Evolutionary conservation across 495 filamentous ascomycete genomes (phyloP), one percentile per base, ranked within the genome.

Genomic region (Talaromyces nanjingensis): DNA sequence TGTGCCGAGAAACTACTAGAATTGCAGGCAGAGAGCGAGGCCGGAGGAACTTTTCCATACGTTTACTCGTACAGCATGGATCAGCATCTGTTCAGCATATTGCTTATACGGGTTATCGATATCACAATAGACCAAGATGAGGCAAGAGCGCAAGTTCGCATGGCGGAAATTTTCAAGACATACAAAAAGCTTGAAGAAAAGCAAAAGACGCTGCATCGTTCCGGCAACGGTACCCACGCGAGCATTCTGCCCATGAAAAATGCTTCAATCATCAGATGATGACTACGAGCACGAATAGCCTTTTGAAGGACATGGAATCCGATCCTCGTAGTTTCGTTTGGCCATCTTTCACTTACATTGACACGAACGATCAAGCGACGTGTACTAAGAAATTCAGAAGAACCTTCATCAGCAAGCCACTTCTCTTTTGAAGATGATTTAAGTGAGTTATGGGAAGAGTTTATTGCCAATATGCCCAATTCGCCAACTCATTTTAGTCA

Each of bases 161-260:
- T 27, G 54, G 11, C 7, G 22, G 27, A 25, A 14, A 25, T 16
- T 25, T 31, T 57, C 24, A 16, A 25, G 24, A 57, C 22, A 25
- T 57, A 7, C 16, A 57, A 9, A 16, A 57, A 27, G 16, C 54
- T 31, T 27, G 76, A 57, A 31, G 54, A 57, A 57, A 31, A 57
- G 14, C 54, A 57, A 12, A 31, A n/a, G 16, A 27, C 54, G 22
- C 54, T 57, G 27, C 24, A n/a, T 57, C 22, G 7, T 25, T n/a
- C 20, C 9, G 24, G 54, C 7, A 14, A 57, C 14, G 54, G 54
- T 31, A 57, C 27, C 27, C 27, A 27, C 54, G 9, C 11, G 24
- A 27, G 54, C 54, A 20, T 8, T 57, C 47, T n/a, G 1, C 47
- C 47, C 47, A n/a, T n/a, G n/a, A 1, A 22, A 22, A 52, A 52